phyloP scores from a whole-genome alignment of 2,329 filamentous ascomycete species.

The Penicillium aurantiogriseum region DNA sequence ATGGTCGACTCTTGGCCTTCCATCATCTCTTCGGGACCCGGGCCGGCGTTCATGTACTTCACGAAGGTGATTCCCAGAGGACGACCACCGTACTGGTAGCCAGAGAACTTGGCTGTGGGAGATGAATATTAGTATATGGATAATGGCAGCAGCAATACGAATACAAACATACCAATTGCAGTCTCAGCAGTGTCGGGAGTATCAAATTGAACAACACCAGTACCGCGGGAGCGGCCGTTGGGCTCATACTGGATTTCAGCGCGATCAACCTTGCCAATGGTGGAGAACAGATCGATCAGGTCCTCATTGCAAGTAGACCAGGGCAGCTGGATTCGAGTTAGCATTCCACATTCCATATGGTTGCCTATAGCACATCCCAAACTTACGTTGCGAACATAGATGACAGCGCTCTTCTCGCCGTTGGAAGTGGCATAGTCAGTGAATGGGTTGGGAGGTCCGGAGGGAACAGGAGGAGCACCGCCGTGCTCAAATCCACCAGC shows the following conservation, averaged over 20 bases:
- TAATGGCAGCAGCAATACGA: background rate
- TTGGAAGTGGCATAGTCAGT: conserved; percentile 88
- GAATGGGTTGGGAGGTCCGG: conserved; percentile 75
- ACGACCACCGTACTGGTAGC: conserved; percentile 94
- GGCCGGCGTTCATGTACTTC: conserved; percentile 76
- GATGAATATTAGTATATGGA: conserved; percentile 23
- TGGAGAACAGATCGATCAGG: conserved; percentile 91
- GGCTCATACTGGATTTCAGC: conserved; percentile 99
- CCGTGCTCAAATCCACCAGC: conserved; percentile 43
- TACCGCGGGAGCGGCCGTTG: conserved; percentile 90
- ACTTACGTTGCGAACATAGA: conserved; percentile 96
- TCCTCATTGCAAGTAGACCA: conserved; percentile 99
- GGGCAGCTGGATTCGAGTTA: conserved; percentile 64
- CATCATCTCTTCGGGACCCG: conserved; percentile 70
- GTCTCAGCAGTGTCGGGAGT: conserved; percentile 80
- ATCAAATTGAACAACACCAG: conserved; percentile 95
- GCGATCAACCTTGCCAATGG: conserved; percentile 95
- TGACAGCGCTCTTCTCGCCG: conserved; percentile 76
- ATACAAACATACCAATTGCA: conserved; percentile 64
- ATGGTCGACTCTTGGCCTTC: conserved; percentile 69
- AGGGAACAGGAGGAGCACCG: conserved; percentile 39
- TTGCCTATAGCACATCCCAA: background rate
- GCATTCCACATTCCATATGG: background rate
- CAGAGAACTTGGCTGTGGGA: conserved; percentile 78
- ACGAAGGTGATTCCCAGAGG: conserved; percentile 91